phyloP scores from a whole-genome alignment of 78 protist species.

The Emiliania huxleyi region DNA sequence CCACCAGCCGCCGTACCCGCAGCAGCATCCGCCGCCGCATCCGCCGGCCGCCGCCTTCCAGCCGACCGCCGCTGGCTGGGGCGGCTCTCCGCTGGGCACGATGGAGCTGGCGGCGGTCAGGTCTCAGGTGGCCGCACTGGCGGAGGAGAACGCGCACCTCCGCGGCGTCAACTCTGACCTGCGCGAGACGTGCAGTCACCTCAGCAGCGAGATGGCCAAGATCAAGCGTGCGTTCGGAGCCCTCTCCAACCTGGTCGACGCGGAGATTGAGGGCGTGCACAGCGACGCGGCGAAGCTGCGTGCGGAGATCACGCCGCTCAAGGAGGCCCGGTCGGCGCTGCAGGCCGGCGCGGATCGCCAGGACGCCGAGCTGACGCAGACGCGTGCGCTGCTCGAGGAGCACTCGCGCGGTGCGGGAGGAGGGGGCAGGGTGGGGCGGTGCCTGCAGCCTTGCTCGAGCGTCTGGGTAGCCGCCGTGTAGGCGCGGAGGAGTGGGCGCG shows the following conservation, averaged over 20 bases:
- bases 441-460: too few species aligned
- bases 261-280: not conserved
- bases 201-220: not conserved
- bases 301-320: not conserved
- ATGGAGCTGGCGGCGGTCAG: not conserved
- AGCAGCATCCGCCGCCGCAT: too few species aligned
- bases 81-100: too few species aligned
- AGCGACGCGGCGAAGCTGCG: not conserved
- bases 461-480: too few species aligned
- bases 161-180: not conserved
- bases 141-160: not conserved
- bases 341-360: not conserved
- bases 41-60: too few species aligned
- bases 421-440: too few species aligned
- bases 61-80: too few species aligned
- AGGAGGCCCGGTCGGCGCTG: not conserved
- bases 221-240: not conserved
- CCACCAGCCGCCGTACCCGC: too few species aligned
- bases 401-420: too few species aligned
- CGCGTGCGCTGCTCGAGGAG: too few species aligned
- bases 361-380: too few species aligned
- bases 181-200: not conserved
- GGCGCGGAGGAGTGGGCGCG: too few species aligned
- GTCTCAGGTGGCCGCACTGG: not conserved
- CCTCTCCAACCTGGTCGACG: not conserved